Evolutionary conservation across 257 asterid genomes (phyloP), one percentile per base, ranked within the genome.

Genomic region (Solanum rostratum): DNA sequence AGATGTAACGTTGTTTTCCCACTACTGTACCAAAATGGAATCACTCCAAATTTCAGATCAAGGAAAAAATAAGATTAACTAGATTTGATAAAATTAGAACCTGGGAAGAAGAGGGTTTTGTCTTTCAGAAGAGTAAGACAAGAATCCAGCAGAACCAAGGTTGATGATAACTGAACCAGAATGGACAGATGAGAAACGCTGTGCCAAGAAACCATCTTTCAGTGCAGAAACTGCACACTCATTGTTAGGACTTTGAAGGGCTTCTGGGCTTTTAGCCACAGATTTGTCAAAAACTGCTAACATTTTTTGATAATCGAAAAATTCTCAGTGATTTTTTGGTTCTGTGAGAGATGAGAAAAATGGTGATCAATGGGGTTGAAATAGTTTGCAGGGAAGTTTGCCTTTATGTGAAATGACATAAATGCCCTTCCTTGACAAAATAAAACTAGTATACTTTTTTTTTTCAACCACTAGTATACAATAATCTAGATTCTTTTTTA

Each of bases 81-180:
- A 68, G 78, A 68, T 68, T 81, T 55, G 11, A 13, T 7, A 68
- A 52, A 54, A 78, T 65, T 49, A 27, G 10, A 5, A 95, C 99
- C 99, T 96, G 8, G 99, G 98, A 54, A 91, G 93, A 39, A 90
- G 22, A 46, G 98, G 98, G 89, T 91, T 96, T 78, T 92, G 98
- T 16, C 83, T 87, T 24, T 92, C 89, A 53, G 93, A 87, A 10
- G 98, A 88, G 70, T 96, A 94, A 29, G 98, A 90, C 91, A 96
- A 85, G 86, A 90, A 84, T 37, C 98, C 99, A 82, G 93, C 81
- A 49, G 96, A 90, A 45, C 92, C 95, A 80, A 96, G 93, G 87
- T 96, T 93, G 90, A 96, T 83, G 88, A 87, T 84, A 84, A 96
- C 97, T 5, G 99, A 87, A 22, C 90, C 92, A 11, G 96, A 91